Conservation (phyloP, 805 yeast species). For the Danielia reshetovae region DNA sequence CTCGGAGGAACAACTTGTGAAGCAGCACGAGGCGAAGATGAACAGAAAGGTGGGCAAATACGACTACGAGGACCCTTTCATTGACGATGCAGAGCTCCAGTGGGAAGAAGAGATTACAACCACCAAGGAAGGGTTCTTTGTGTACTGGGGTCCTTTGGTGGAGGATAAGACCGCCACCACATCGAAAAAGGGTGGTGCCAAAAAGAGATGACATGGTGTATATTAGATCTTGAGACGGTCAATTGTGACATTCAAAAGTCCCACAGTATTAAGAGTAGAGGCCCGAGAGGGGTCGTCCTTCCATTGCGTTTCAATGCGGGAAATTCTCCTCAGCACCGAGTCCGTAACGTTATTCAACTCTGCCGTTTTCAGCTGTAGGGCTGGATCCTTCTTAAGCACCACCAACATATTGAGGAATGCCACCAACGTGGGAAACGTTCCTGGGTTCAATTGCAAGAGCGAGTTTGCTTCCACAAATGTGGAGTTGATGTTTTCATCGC, state of each 20-base stretch:
- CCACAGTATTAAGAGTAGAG: constrained; percentile 28
- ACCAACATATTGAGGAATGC: constrained; percentile 55
- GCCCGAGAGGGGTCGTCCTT: constrained; percentile 13
- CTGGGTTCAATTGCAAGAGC: constrained; percentile 14
- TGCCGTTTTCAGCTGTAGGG: constrained; percentile 7
- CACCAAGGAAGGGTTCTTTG: constrained; percentile 93
- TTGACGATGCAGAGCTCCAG: constrained; percentile 87
- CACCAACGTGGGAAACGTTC: constrained; percentile 41
- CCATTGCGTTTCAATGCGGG: constrained; percentile 17
- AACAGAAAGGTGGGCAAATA: constrained; percentile 85
- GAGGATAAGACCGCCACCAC: constrained; percentile 38
- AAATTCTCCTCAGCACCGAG: constrained; percentile 14
- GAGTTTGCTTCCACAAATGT: constrained; percentile 23
- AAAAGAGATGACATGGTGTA: constrained; percentile 5
- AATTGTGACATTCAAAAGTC: constrained; percentile 30
- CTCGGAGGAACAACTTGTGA: constrained; percentile 41
- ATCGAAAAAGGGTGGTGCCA: constrained; percentile 24
- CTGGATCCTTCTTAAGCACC: constrained; percentile 26
- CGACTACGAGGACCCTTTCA: constrained; percentile 91
- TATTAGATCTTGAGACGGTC: constrained; percentile 25
- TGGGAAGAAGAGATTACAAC: constrained; percentile 94
- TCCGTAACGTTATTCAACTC: constrained; percentile 13
- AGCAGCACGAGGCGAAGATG: constrained; percentile 43
- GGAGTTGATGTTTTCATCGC: constrained; percentile 34
- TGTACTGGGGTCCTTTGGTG: constrained; percentile 86